Evolutionary conservation across 306 rosid genomes (phyloP).

Genomic region (Castanea sativa): DNA sequence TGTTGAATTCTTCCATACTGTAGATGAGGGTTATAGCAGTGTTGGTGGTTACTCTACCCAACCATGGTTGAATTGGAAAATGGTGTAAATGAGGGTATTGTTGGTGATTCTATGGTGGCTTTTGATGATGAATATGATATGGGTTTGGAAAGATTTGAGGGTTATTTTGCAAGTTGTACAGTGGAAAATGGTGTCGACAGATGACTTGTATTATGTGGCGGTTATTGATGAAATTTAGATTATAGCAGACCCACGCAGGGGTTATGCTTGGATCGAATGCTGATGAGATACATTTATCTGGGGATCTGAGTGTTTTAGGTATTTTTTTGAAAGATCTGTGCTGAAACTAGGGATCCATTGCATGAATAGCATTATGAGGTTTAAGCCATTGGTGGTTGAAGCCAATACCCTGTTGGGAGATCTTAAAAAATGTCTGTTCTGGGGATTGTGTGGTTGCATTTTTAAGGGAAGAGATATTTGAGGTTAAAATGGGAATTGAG

Average conservation of each 20-base stretch:
- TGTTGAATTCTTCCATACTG: too few species aligned
- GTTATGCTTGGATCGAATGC: too few species aligned
- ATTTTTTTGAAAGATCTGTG: constrained; percentile 65
- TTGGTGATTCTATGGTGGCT: constrained; percentile 14
- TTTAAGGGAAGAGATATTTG: too few species aligned
- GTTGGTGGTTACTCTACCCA: too few species aligned
- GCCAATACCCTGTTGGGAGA: constrained; percentile 85
- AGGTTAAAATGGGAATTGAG: too few species aligned
- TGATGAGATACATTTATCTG: constrained; percentile 3
- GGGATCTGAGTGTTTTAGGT: constrained; percentile 83
- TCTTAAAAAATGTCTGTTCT: constrained; percentile 63
- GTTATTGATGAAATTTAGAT: constrained; percentile 68
- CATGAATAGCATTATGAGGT: constrained; percentile 73
- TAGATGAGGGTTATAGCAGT: too few species aligned
- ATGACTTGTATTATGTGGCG: constrained; percentile 81
- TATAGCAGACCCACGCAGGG: too few species aligned
- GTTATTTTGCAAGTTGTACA: constrained; percentile 55
- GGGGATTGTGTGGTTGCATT: constrained; percentile 88
- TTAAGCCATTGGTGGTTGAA: constrained; percentile 89
- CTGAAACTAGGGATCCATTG: constrained; percentile 80
- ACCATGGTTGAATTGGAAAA: constrained; percentile 20
- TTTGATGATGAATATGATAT: constrained; percentile 20
- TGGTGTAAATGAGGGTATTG: constrained; percentile 22
- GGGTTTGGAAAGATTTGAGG: constrained; percentile 24
- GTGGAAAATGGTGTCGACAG: constrained; percentile 85